Conservation (phyloP, 2,329 filamentous ascomycete species). For the Fusarium temperatum region DNA sequence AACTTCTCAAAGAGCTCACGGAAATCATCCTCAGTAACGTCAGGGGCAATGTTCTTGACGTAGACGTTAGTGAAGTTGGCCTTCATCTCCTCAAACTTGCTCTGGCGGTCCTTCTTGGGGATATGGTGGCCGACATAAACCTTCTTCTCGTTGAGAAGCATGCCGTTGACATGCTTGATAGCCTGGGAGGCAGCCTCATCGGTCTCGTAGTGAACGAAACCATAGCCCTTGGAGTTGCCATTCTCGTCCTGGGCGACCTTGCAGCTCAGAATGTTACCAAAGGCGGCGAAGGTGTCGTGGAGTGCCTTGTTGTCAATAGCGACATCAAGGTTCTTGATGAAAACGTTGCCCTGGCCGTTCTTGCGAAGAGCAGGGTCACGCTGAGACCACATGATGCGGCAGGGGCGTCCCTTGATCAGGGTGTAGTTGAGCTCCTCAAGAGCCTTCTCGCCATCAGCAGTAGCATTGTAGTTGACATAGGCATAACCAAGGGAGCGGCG, state of each 20-base stretch:
- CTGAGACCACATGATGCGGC: slow-evolving; percentile 99
- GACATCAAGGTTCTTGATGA: slow-evolving; percentile 99
- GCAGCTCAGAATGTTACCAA: slow-evolving; percentile 99
- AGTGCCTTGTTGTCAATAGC: slow-evolving; percentile 99
- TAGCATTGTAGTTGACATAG: slow-evolving; percentile 99
- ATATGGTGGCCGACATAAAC: slow-evolving; percentile 99
- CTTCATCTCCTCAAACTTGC: slow-evolving; percentile 99
- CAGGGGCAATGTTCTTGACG: slow-evolving; percentile 93
- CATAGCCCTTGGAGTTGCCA: slow-evolving; percentile 97
- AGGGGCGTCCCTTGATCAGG: slow-evolving; percentile 96
- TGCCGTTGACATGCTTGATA: slow-evolving; percentile 99
- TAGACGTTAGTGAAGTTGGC: slow-evolving; percentile 99
- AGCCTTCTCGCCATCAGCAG: slow-evolving; percentile 94
- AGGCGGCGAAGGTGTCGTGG: slow-evolving; percentile 98
- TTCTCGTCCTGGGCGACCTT: slow-evolving; percentile 99
- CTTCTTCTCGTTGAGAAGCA: slow-evolving; percentile 99
- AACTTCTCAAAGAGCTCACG: slow-evolving; percentile 90
- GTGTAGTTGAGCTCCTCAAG: slow-evolving; percentile 99
- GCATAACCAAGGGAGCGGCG: slow-evolving; percentile 98
- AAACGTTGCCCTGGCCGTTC: slow-evolving; percentile 98
- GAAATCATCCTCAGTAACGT: slow-evolving; percentile 94
- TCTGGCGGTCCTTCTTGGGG: slow-evolving; percentile 99
- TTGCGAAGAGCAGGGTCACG: slow-evolving; percentile 98
- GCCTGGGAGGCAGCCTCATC: slow-evolving; percentile 95
- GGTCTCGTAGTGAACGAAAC: slow-evolving; percentile 99